phyloP scores from a whole-genome alignment of 805 yeast species.

The Hanseniaspora jakobsenii region DNA sequence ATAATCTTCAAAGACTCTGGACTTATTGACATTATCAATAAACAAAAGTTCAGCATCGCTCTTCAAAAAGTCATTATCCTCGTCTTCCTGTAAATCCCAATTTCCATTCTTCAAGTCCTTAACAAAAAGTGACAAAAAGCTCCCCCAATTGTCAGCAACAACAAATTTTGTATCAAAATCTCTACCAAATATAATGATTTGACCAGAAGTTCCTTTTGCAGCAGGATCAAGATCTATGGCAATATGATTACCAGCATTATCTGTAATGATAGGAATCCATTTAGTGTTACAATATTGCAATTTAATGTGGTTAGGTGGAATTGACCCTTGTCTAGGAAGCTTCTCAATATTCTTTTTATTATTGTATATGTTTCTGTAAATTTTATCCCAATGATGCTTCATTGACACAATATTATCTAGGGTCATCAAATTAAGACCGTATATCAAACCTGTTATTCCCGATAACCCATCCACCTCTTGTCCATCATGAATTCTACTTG shows the following conservation, averaged over 20 bases:
- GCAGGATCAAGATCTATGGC: slow-evolving; percentile 85
- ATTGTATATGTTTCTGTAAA: slow-evolving; percentile 36
- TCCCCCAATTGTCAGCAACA: slow-evolving; percentile 80
- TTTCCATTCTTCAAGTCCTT: slow-evolving; percentile 80
- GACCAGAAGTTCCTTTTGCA: slow-evolving; percentile 70
- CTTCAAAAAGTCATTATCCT: slow-evolving; percentile 49
- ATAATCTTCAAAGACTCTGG: slow-evolving; percentile 36
- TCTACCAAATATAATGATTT: slow-evolving; percentile 83
- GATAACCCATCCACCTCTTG: slow-evolving; percentile 67
- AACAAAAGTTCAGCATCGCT: slow-evolving; percentile 66
- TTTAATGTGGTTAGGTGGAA: slow-evolving; percentile 68
- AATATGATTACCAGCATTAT: slow-evolving; percentile 79
- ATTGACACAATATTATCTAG: slow-evolving; percentile 69
- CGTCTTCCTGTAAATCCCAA: slow-evolving; percentile 54
- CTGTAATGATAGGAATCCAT: slow-evolving; percentile 89
- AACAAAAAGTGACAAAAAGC: slow-evolving; percentile 67
- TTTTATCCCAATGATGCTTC: slow-evolving; percentile 76
- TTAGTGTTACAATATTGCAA: slow-evolving; percentile 72
- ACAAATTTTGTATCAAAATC: slow-evolving; percentile 85
- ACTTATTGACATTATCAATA: slow-evolving; percentile 43
- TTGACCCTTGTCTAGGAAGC: slow-evolving; percentile 47
- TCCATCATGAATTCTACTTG: slow-evolving; percentile 77
- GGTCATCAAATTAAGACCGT: slow-evolving; percentile 68
- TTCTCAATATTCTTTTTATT: slow-evolving; percentile 28
- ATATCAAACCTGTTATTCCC: slow-evolving; percentile 60